These are phyloP conservation scores for Pythium dissimile DNA, from an alignment of 352 stramenopile species.

Conservation along the genomic window DNA sequence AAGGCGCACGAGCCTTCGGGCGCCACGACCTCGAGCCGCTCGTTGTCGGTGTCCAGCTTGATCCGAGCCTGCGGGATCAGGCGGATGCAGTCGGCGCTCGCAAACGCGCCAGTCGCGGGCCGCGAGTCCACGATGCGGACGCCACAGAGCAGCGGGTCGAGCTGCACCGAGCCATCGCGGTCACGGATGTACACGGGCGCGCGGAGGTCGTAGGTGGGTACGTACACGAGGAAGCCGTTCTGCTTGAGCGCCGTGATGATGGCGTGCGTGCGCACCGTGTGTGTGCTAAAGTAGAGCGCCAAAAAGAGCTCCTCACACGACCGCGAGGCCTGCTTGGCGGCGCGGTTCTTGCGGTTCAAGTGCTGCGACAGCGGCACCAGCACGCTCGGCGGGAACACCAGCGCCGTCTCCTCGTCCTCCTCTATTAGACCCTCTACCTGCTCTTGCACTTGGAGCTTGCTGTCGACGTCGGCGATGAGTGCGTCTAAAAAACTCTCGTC, in stretches of 20 bases:
- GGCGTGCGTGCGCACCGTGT: slow-evolving; percentile 76
- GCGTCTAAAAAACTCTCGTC: slow-evolving; percentile 43
- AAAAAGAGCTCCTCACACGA: slow-evolving; percentile 92
- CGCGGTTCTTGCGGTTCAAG: slow-evolving; percentile 90
- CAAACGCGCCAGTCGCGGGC: slow-evolving; percentile 60
- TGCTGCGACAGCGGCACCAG: slow-evolving; percentile 80
- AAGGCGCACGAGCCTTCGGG: slow-evolving; percentile 39
- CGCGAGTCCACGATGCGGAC: slow-evolving; percentile 61
- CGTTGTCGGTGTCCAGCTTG: slow-evolving; percentile 23
- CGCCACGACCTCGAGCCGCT: slow-evolving; percentile 27
- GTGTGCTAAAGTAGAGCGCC: slow-evolving; percentile 90
- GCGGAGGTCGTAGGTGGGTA: slow-evolving; percentile 90
- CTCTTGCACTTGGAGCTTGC: slow-evolving; percentile 37
- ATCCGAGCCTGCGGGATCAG: slow-evolving; percentile 55
- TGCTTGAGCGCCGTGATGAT: slow-evolving; percentile 89
- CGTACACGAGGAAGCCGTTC: slow-evolving; percentile 93
- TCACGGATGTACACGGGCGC: slow-evolving; percentile 91
- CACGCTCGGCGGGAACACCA: slow-evolving; percentile 50
- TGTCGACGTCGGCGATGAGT: slow-evolving; percentile 60
- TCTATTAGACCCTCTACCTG: background rate
- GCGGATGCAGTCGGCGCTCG: slow-evolving; percentile 50
- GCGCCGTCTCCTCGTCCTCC: slow-evolving; percentile 10
- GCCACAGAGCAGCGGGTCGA: slow-evolving; percentile 69
- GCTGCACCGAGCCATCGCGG: slow-evolving; percentile 80
- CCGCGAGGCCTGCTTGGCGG: slow-evolving; percentile 85